These are phyloP conservation scores for Leccinum boreale DNA, from an alignment of 768 basidiomycete genomes.

Conservation along the genomic window DNA sequence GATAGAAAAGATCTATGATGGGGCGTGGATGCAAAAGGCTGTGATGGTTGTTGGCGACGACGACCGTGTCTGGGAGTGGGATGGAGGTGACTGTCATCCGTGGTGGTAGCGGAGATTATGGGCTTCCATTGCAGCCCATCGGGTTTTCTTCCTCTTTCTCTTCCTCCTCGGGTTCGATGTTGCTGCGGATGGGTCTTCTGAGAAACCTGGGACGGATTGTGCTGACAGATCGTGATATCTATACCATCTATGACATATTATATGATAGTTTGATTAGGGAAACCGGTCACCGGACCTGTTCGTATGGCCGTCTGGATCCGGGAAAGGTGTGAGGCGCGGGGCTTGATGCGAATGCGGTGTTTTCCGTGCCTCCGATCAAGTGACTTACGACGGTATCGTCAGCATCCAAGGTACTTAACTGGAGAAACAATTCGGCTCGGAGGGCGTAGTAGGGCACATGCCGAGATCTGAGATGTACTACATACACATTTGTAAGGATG, in stretches of 20 bases:
- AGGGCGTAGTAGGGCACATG: too few species aligned
- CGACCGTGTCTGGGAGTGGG: slow-evolving; percentile 17
- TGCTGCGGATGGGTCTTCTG: background rate
- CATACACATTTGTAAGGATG: background rate
- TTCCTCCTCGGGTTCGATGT: background rate
- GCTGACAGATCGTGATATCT: background rate
- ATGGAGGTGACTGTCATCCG: slow-evolving; percentile 24
- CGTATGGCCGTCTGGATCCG: background rate
- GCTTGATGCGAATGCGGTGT: background rate
- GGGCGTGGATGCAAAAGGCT: slow-evolving; percentile 36
- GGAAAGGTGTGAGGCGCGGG: background rate
- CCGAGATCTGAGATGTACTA: background rate
- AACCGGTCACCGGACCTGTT: background rate
- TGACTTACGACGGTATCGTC: background rate
- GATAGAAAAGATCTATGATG: slow-evolving; percentile 36
- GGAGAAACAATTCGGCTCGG: background rate
- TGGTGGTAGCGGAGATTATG: background rate
- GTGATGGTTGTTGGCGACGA: slow-evolving; percentile 37
- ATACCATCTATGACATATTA: background rate
- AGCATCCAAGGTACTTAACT: background rate
- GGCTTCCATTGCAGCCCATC: background rate
- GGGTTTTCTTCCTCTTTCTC: background rate
- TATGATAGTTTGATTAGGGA: background rate
- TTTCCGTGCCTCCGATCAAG: background rate
- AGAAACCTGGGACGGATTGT: background rate